phyloP scores from a whole-genome alignment of 139 green algal genomes.

The Coelastrella sp. region DNA sequence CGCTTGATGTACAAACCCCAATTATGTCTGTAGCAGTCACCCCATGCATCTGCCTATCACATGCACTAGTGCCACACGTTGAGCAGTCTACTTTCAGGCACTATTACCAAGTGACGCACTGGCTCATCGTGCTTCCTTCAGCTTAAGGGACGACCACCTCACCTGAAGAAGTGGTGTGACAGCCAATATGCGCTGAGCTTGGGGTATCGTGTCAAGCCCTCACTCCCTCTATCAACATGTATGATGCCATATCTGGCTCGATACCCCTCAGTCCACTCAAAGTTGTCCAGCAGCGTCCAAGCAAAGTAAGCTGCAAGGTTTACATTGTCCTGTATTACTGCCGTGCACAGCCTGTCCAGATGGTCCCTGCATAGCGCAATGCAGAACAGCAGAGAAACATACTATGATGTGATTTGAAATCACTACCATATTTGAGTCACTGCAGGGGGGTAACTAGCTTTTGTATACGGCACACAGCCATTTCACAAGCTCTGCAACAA shows the following conservation, averaged over 20 bases:
- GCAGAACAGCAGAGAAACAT: too few species aligned
- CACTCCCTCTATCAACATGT: conserved; percentile 55
- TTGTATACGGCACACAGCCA: too few species aligned
- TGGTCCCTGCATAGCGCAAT: conserved; percentile 28
- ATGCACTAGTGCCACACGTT: background rate
- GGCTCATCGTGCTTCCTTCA: background rate
- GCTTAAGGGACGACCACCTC: background rate
- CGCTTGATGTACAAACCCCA: too few species aligned
- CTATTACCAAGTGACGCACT: background rate
- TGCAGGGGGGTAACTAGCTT: too few species aligned
- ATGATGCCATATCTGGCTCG: conserved; percentile 63
- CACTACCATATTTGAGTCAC: too few species aligned
- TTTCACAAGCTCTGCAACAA: too few species aligned
- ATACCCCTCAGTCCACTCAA: conserved; percentile 56
- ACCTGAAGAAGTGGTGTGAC: conserved; percentile 47
- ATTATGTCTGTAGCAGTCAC: too few species aligned
- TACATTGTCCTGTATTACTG: conserved; percentile 25
- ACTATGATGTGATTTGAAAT: too few species aligned
- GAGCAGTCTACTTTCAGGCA: background rate
- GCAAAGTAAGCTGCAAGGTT: conserved; percentile 58
- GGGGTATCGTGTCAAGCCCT: conserved; percentile 38
- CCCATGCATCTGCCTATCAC: background rate
- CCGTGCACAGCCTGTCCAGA: conserved; percentile 37
- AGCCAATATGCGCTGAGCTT: conserved; percentile 54
- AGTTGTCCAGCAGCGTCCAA: conserved; percentile 61